Conservation (phyloP, 768 basidiomycete genomes). For the Leccinum olivaceopallidum region DNA sequence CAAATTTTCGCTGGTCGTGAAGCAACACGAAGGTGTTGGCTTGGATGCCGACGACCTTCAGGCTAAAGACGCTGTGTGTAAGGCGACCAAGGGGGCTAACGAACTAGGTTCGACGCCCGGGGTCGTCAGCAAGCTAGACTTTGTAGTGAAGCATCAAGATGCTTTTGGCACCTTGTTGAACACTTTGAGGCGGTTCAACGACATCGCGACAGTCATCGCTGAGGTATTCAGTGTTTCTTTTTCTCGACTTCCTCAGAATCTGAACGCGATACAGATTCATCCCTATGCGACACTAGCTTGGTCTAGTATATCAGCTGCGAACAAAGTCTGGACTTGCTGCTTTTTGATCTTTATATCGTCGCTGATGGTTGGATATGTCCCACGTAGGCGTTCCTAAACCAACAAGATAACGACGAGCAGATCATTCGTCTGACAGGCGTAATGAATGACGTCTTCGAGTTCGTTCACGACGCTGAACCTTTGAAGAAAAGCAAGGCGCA, state of each 20-base stretch:
- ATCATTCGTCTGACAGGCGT: background rate
- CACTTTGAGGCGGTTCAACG: background rate
- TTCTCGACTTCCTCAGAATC: background rate
- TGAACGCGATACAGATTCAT: slow-evolving; percentile 3
- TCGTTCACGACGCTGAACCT: background rate
- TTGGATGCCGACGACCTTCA: background rate
- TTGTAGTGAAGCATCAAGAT: background rate
- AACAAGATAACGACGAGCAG: background rate
- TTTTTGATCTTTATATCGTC: background rate
- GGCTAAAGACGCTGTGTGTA: background rate
- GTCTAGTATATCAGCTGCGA: background rate
- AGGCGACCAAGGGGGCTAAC: background rate
- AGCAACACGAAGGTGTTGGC: background rate
- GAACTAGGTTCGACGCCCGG: background rate
- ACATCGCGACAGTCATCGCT: background rate
- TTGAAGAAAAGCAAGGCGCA: background rate
- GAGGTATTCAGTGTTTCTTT: background rate
- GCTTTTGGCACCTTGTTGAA: background rate
- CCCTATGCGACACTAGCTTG: slow-evolving; percentile 2
- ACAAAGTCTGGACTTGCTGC: background rate
- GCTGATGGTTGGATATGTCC: background rate
- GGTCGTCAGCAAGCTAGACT: background rate
- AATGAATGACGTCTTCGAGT: background rate
- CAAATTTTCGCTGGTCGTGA: background rate
- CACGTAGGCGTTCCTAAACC: background rate